phyloP scores from a whole-genome alignment of 768 basidiomycete species.

The Collybia sordida region DNA sequence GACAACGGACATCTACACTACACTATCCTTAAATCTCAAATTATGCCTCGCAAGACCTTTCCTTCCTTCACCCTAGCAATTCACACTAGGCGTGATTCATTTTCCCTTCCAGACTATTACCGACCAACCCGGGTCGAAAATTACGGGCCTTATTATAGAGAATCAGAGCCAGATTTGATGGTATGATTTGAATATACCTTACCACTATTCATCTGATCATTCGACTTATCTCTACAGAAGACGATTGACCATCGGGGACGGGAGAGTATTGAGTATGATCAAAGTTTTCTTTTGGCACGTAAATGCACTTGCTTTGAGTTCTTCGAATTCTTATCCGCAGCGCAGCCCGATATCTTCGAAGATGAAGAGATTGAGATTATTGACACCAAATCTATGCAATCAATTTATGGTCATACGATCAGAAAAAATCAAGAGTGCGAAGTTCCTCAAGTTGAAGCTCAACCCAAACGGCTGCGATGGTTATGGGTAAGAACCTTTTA shows the following conservation, averaged over 20 bases:
- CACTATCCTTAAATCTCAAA: background rate
- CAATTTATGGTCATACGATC: background rate
- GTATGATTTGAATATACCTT: background rate
- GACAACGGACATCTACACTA: background rate
- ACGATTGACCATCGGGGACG: slow-evolving; percentile 3
- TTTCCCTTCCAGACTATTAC: slow-evolving; percentile 4
- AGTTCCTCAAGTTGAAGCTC: no score
- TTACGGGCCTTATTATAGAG: slow-evolving; percentile 1
- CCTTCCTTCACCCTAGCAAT: background rate
- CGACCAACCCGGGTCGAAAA: background rate
- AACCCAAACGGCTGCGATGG: background rate
- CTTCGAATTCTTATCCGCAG: background rate
- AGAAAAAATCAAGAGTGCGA: no score
- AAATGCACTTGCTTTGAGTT: background rate
- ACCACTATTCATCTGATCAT: background rate
- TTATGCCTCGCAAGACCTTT: background rate
- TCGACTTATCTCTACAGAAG: background rate
- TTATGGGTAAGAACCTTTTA: background rate
- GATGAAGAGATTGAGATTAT: background rate
- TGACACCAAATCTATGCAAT: background rate
- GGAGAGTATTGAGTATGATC: background rate
- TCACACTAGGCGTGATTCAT: background rate
- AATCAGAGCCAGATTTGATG: background rate
- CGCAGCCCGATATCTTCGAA: background rate
- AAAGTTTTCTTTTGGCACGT: background rate